These are phyloP conservation scores for Fusarium tanahbumbuense DNA, from an alignment of 2,329 filamentous ascomycete genomes.

Conservation along the genomic window DNA sequence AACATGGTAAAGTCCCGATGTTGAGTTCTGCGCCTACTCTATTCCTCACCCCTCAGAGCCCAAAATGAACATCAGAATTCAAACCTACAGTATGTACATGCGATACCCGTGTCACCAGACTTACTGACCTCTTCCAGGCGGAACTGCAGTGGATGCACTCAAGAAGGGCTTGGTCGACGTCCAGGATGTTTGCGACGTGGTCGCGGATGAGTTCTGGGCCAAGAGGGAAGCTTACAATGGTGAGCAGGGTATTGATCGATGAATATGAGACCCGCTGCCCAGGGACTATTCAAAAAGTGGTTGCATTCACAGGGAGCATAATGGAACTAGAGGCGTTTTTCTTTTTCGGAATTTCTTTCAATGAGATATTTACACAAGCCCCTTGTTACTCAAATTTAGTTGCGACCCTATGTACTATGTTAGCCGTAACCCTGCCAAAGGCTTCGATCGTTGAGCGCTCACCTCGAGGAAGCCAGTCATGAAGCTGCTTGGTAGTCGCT, in stretches of 20 bases:
- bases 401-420: slow-evolving; percentile 61
- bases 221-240: slow-evolving; percentile 58
- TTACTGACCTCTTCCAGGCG: slow-evolving; percentile 65
- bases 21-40: slow-evolving; percentile 98
- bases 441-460: slow-evolving; percentile 49
- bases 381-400: slow-evolving; percentile 56
- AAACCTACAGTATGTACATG: slow-evolving; percentile 85
- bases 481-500: slow-evolving; percentile 87
- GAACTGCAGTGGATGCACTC: slow-evolving; percentile 83
- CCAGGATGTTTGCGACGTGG: slow-evolving; percentile 91
- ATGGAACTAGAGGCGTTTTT: slow-evolving; percentile 50
- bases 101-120: too few species aligned
- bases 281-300: slow-evolving; percentile 16
- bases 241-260: slow-evolving; percentile 51
- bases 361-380: slow-evolving; percentile 53
- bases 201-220: slow-evolving; percentile 86
- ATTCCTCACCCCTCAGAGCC: slow-evolving; percentile 96
- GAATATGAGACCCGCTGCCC: slow-evolving; percentile 16
- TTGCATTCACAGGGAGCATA: slow-evolving; percentile 43
- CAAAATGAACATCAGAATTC: slow-evolving; percentile 97
- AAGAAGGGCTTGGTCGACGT: slow-evolving; percentile 91
- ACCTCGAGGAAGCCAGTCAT: slow-evolving; percentile 97
- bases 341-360: slow-evolving; percentile 48
- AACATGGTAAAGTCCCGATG: slow-evolving; percentile 76
- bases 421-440: slow-evolving; percentile 15